These are phyloP conservation scores for Beta lomatogona DNA, from an alignment of 179 eudicot species.

Conservation along the genomic window DNA sequence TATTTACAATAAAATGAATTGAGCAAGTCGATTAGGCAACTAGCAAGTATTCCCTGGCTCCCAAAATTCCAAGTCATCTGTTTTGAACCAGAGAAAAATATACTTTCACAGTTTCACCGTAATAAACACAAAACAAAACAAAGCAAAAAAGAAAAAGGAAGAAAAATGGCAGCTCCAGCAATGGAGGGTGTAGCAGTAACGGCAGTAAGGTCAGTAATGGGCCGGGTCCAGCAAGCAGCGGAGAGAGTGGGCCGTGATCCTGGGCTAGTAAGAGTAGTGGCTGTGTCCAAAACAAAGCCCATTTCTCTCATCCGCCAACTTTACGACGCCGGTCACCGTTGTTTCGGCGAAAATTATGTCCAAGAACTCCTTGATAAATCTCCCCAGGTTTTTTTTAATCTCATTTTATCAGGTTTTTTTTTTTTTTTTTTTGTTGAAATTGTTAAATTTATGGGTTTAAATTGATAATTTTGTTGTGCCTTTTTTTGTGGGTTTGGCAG, in stretches of 20 bases:
- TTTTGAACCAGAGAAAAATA: neutral
- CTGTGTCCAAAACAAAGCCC: constrained; percentile 87
- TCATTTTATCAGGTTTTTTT: neutral
- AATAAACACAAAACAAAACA: neutral
- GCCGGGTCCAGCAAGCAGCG: constrained; percentile 66
- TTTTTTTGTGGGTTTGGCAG: constrained; percentile 41
- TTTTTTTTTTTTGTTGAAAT: neutral
- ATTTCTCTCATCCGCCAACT: constrained; percentile 65
- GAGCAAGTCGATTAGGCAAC: no score
- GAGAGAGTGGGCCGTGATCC: constrained; percentile 63
- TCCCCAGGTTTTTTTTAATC: constrained; percentile 55
- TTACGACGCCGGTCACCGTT: constrained; percentile 84
- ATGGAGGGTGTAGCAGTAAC: constrained; percentile 62
- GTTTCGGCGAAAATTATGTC: constrained; percentile 88
- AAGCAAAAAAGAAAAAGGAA: neutral
- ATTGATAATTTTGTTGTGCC: neutral
- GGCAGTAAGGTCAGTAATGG: constrained; percentile 66
- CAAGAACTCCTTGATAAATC: constrained; percentile 92
- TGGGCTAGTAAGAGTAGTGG: constrained; percentile 60
- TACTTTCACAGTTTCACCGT: no score
- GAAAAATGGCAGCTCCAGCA: constrained; percentile 40
- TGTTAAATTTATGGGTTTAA: neutral
- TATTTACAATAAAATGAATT: no score
- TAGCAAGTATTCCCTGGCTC: no score
- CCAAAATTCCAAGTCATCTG: no score